Evolutionary conservation across 495 filamentous ascomycete genomes (phyloP), one percentile per base, ranked within the genome.

Genomic region (Evernia prunastri): DNA sequence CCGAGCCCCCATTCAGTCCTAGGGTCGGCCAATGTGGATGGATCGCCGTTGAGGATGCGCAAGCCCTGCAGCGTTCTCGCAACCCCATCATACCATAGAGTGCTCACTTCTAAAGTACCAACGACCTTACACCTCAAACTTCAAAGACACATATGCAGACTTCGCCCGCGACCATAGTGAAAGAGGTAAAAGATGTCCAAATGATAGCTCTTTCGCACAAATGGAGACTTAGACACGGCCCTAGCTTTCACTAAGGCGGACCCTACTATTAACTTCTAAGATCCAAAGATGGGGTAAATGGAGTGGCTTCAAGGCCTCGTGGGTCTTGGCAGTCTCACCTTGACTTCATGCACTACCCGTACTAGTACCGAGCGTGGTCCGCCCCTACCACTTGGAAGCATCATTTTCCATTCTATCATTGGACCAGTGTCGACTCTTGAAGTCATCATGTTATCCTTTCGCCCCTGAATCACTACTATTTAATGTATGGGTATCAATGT

Each of bases 181-280:
- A n/a, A n/a, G n/a, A n/a, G n/a, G n/a, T n/a, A 37, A 37, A 12
- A 37, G 36, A 12, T 7, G 12, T 37, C 36, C 36, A 7, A 6
- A 12, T 2, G 1, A 2, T 13, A 56, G 51, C 17, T 29, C 17
- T 12, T 57, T 63, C 61, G 51, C 61, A 63, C 31, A n/a, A 63
- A 57, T 20, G 61, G 61, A 63, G 40, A 56, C 53, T 56, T 47
- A 20, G 15, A 20, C 15, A 3, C 12, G 40, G 43, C 61, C 51
- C 61, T 53, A 10, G 51, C 35, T 63, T 56, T 40, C 18, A 23
- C 61, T 56, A 57, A 63, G 17, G 25, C 61, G 37, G 61, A 31
- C 31, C 29, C 61, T 36, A 63, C 1, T 9, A 54, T 33, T 54
- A 8, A 54, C 29, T 54, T 54, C 1, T 9, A 29, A 7, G 15